Evolutionary conservation across 1,139 yeast species (phyloP), one percentile per base, ranked within the genome.

Genomic region (Blastobotrys persicus): DNA sequence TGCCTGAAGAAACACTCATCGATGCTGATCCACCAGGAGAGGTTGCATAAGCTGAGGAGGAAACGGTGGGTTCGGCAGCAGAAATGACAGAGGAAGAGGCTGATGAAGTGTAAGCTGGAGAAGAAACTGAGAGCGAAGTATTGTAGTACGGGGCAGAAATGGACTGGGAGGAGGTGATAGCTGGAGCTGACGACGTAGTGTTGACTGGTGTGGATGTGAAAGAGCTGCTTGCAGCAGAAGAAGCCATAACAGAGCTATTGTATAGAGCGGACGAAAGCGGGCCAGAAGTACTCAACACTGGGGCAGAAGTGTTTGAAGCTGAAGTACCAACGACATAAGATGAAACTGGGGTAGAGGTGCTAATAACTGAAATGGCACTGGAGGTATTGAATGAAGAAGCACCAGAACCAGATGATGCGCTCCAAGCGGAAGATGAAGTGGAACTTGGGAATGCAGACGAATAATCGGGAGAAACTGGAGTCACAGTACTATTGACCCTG

Each of bases 41-140:
- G n/a, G 6, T 13, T 9, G 16, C n/a, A n/a, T 18, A 44, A 7
- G 35, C 38, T 18, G 46, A 4, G 19, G 37, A 38, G 23, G 45
- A 4, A 32, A 35, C 20, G 31, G 13, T 14, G 13, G 48, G 12
- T 16, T 18, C 37, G 17, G 28, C 42, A 23, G 55, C 40, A 38
- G 47, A 51, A 28, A 19, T 26, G 17, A 13, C 43, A 7, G 43
- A 9, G 32, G 14, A 16, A 13, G 43, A 18, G 16, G 18, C 32
- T 18, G 11, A 7, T 4, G 43, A 16, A 14, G 40, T 6, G 23
- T 17, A 35, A 12, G 26, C 40, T 9, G 16, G 9, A 12, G 38
- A 7, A 18, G 40, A 16, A 35, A 17, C 40, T 18, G 40, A 9
- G 26, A n/a, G 6, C 18, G 40, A 7, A 14, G 40, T 6, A 35